Conservation (phyloP, 345 rosid species). For the Hibiscus trionum region DNA sequence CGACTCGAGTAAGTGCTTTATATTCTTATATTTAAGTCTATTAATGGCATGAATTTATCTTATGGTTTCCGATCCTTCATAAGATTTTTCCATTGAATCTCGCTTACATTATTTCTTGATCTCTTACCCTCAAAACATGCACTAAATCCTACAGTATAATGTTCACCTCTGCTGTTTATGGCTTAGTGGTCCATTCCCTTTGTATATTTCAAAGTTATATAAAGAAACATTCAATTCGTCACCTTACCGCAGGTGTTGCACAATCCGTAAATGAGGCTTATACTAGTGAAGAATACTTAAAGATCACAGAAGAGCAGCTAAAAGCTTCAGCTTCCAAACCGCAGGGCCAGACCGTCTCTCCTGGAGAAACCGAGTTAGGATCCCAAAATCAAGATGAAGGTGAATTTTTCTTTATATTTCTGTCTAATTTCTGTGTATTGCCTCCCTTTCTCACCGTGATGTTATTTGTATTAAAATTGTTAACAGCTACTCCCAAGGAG, state of each 20-base stretch:
- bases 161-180: background rate
- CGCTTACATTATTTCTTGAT: background rate
- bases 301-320: slow-evolving; percentile 79
- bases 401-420: background rate
- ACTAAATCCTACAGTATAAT: background rate
- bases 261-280: slow-evolving; percentile 43
- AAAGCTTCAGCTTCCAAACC: slow-evolving; percentile 43
- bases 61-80: background rate
- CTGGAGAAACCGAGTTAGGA: slow-evolving; percentile 28
- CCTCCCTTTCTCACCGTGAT: background rate
- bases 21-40: background rate
- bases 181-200: background rate
- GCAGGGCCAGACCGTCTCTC: slow-evolving; percentile 22
- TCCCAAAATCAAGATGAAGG: slow-evolving; percentile 23
- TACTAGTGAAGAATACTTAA: slow-evolving; percentile 68
- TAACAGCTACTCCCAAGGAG: slow-evolving; percentile 36
- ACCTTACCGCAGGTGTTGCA: slow-evolving; percentile 45
- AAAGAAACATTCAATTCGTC: background rate
- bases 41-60: background rate
- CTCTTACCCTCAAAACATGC: background rate
- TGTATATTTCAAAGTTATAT: background rate
- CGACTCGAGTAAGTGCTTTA: slow-evolving; percentile 49
- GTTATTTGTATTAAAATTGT: slow-evolving; percentile 1
- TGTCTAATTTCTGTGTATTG: background rate
- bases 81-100: background rate